phyloP scores from a whole-genome alignment of 1,284 basidiomycete species.

The Abortiporus biennis region DNA sequence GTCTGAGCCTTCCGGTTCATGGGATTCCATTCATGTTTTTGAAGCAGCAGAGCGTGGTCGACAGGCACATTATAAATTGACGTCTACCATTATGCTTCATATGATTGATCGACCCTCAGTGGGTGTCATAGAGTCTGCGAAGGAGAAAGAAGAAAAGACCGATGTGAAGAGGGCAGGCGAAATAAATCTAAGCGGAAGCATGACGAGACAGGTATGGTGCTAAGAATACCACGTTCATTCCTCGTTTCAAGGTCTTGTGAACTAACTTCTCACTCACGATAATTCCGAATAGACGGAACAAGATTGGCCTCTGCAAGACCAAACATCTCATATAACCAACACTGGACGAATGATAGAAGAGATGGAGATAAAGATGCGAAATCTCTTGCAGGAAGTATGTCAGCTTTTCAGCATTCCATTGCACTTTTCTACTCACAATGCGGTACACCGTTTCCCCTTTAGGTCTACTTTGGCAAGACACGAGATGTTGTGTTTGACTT shows the following conservation, averaged over 20 bases:
- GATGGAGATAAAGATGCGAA: conserved; percentile 98
- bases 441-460: conserved; percentile 4
- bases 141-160: conserved; percentile 32
- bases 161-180: conserved; percentile 61
- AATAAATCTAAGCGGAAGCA: conserved; percentile 87
- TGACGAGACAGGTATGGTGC: conserved; percentile 85
- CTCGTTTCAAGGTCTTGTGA: neutral
- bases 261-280: neutral
- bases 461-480: conserved; percentile 98
- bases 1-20: conserved; percentile 73
- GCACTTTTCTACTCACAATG: conserved; percentile 5
- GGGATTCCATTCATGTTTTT: conserved; percentile 99
- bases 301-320: conserved; percentile 75
- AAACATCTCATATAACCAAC: conserved; percentile 85
- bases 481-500: conserved; percentile 92
- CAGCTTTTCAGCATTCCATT: neutral
- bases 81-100: conserved; percentile 97
- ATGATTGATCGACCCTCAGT: conserved; percentile 52
- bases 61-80: conserved; percentile 94
- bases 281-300: conserved; percentile 63
- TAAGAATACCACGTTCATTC: neutral
- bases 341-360: conserved; percentile 95
- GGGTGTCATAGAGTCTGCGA: conserved; percentile 18
- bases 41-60: conserved; percentile 88
- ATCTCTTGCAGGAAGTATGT: conserved; percentile 80